Percentiles rank a stretch among this genome's conserved stretches.
Evolutionary conservation across 2,329 filamentous ascomycete genomes (phyloP).

Genomic region (Microdochium nivale): DNA sequence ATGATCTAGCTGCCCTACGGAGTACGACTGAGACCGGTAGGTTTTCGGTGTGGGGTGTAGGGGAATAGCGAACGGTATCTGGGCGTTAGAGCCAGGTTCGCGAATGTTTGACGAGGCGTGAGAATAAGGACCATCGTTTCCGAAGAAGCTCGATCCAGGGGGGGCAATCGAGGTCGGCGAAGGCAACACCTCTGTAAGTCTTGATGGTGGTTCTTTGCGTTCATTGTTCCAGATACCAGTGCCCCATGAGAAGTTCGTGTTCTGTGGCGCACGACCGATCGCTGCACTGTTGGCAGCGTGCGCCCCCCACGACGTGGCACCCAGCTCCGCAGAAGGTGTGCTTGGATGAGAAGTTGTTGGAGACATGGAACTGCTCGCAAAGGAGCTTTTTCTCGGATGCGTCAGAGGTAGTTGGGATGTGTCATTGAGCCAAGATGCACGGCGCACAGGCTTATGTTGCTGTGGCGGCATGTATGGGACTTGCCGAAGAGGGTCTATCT

Average conservation of each 20-base stretch:
- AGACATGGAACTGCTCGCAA: conserved; percentile 68
- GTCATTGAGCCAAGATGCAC: conserved; percentile 83
- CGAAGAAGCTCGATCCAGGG: conserved; percentile 39
- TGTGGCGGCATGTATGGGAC: conserved; percentile 36
- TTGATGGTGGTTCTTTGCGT: conserved; percentile 67
- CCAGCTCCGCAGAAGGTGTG: conserved; percentile 63
- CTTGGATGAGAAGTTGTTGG: conserved; percentile 73
- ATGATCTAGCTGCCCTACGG: conserved; percentile 79
- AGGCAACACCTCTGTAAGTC: conserved; percentile 64
- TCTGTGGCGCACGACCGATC: conserved; percentile 37
- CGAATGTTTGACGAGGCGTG: not conserved
- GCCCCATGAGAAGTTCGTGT: conserved; percentile 59
- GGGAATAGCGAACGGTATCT: conserved; percentile 81
- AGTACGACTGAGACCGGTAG: conserved; percentile 93
- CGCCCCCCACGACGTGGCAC: conserved; percentile 43
- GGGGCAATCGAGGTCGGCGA: conserved; percentile 60
- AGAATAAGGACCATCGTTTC: conserved; percentile 31
- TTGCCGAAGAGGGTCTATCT: conserved; percentile 59
- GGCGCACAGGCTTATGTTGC: conserved; percentile 55
- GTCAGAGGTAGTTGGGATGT: conserved; percentile 51
- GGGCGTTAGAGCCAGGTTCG: conserved; percentile 31
- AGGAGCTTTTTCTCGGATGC: conserved; percentile 65
- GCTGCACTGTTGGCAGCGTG: conserved; percentile 39
- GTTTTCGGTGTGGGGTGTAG: conserved; percentile 86
- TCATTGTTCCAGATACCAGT: conserved; percentile 77